Conservation (phyloP, 257 asterid species). For the Salvia miltiorrhiza region DNA sequence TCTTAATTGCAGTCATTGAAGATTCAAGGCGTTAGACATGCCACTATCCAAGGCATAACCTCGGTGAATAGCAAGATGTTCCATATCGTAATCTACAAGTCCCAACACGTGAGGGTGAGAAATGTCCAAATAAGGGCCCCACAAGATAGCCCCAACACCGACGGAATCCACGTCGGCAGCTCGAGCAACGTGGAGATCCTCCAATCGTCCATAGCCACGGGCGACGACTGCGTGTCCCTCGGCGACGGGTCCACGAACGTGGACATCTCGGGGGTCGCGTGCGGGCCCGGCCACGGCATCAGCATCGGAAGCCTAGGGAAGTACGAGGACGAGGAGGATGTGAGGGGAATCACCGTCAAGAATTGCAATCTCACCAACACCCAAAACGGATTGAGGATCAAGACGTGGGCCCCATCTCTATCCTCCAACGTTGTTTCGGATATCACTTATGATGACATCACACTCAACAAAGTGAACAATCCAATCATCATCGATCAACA, state of each 20-base stretch:
- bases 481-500: conserved; percentile 58
- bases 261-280: conserved; percentile 18
- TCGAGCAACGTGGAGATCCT: conserved; percentile 28
- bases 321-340: conserved; percentile 14
- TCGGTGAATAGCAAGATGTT: conserved; percentile 52
- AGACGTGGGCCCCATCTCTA: conserved; percentile 49
- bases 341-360: conserved; percentile 23
- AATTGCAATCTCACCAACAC: conserved; percentile 32
- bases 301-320: conserved; percentile 59
- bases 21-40: conserved; percentile 21
- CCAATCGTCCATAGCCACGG: conserved; percentile 31
- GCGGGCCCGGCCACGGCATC: conserved; percentile 75
- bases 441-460: conserved; percentile 28
- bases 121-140: conserved; percentile 41
- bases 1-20: conserved; percentile 49
- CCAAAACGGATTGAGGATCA: conserved; percentile 52
- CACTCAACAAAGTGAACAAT: conserved; percentile 25
- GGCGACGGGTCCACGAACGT: conserved; percentile 37
- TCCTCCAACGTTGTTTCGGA: conserved; percentile 24
- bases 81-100: conserved; percentile 36
- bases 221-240: conserved; percentile 60
- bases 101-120: conserved; percentile 23
- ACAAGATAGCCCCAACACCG: conserved; percentile 57
- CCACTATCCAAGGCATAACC: conserved; percentile 19
- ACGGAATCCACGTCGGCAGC: conserved; percentile 50